Evolutionary conservation across 2,329 filamentous ascomycete species (phyloP).

Genomic region (Cladosporium sp.): DNA sequence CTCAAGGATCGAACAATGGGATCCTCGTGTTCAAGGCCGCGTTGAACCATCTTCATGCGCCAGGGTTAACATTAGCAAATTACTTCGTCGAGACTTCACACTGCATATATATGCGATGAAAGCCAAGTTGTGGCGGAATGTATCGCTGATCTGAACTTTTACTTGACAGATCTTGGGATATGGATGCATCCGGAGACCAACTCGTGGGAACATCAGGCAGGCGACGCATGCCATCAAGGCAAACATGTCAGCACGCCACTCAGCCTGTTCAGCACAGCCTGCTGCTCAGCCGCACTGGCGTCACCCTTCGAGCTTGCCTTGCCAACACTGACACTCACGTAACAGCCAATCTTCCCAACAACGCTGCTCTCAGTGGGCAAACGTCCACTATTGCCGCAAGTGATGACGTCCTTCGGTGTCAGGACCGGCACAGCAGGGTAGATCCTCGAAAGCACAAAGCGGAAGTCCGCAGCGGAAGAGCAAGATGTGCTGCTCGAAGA

Average conservation of each 20-base stretch:
- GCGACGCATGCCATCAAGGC: slow-evolving; percentile 25
- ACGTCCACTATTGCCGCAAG: slow-evolving; percentile 53
- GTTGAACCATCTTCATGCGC: too few relatives aligned
- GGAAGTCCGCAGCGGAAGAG: slow-evolving; percentile 55
- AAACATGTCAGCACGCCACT: slow-evolving; percentile 51
- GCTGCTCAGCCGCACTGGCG: slow-evolving; percentile 53
- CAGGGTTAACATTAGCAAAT: too few relatives aligned
- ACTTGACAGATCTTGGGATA: too few relatives aligned
- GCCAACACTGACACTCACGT: slow-evolving; percentile 63
- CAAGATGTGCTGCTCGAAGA: slow-evolving; percentile 51
- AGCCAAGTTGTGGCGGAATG: too few relatives aligned
- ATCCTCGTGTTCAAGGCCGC: too few relatives aligned
- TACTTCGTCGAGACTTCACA: too few relatives aligned
- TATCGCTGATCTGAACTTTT: too few relatives aligned
- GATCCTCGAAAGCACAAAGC: slow-evolving; percentile 65
- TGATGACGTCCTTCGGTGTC: slow-evolving; percentile 53
- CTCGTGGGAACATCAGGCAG: neutral
- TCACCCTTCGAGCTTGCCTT: slow-evolving; percentile 62
- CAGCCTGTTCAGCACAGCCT: slow-evolving; percentile 54
- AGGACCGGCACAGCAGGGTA: slow-evolving; percentile 44
- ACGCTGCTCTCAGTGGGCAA: slow-evolving; percentile 62
- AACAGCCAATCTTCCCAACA: slow-evolving; percentile 55
- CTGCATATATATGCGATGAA: too few relatives aligned
- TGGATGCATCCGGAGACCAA: too few relatives aligned
- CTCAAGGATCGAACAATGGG: too few relatives aligned